Evolutionary conservation across 2,329 filamentous ascomycete species (phyloP).

Genomic region (Alternaria sp.): DNA sequence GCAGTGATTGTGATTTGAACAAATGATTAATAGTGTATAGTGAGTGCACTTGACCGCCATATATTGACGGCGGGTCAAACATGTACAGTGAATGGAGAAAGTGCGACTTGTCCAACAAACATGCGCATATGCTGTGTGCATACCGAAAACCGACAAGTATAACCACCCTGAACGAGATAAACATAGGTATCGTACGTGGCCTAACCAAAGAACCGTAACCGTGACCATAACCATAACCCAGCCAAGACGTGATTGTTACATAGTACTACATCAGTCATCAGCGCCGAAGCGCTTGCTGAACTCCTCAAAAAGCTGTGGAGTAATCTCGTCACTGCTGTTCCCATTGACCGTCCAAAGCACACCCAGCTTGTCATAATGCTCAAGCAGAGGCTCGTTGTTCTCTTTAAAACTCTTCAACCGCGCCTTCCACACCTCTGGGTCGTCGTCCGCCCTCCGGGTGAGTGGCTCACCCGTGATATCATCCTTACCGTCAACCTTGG

Average conservation of each 20-base stretch:
- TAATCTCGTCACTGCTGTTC: constrained; percentile 93
- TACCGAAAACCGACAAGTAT: neutral
- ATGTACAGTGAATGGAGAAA: constrained; percentile 29
- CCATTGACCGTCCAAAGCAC: constrained; percentile 88
- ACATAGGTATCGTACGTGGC: constrained; percentile 7
- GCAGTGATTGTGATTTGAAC: neutral
- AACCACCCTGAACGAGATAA: neutral
- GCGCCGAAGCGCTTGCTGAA: constrained; percentile 77
- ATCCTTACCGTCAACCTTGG: constrained; percentile 80
- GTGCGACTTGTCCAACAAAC: constrained; percentile 16
- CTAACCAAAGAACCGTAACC: constrained; percentile 12
- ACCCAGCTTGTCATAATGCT: constrained; percentile 86
- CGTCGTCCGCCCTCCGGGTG: constrained; percentile 84
- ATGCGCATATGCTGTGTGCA: constrained; percentile 2
- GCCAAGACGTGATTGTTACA: neutral
- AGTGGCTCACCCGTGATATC: constrained; percentile 90
- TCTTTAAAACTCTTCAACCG: constrained; percentile 86
- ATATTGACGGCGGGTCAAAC: constrained; percentile 13
- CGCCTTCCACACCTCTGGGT: constrained; percentile 82
- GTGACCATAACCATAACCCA: neutral
- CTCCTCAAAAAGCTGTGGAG: constrained; percentile 83
- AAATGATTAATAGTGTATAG: constrained; percentile 8
- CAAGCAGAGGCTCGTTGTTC: constrained; percentile 82
- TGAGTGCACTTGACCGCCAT: constrained; percentile 11
- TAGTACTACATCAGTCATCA: constrained; percentile 25